Conservation (phyloP, 805 yeast genomes). For the Zygotorulaspora florentina region DNA sequence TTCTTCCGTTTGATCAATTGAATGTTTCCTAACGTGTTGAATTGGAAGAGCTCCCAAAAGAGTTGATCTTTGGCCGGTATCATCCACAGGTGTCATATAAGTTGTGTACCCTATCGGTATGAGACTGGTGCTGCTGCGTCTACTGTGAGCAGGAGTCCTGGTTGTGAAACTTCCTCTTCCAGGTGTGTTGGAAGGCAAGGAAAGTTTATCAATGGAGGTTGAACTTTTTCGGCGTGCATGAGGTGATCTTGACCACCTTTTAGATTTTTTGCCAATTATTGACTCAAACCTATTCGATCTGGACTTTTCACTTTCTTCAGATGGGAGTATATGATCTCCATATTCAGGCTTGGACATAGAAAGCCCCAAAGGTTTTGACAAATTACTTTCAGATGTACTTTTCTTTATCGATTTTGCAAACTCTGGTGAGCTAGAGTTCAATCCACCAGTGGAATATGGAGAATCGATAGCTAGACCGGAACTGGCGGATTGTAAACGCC, state of each 20-base stretch:
- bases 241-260: conserved; percentile 24
- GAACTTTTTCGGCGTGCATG: conserved; percentile 11
- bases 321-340: conserved; percentile 9
- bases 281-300: conserved; percentile 23
- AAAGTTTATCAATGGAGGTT: conserved; percentile 10
- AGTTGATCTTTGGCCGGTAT: conserved; percentile 7
- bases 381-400: conserved; percentile 6
- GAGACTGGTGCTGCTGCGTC: conserved; percentile 9
- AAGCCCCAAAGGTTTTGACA: conserved; percentile 6
- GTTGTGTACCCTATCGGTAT: conserved; percentile 1
- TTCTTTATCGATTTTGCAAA: conserved; percentile 1
- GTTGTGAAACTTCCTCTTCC: conserved; percentile 2
- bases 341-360: conserved; percentile 11
- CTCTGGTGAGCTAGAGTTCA: conserved; percentile 9
- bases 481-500: conserved; percentile 8
- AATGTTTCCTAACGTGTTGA: conserved; percentile 6
- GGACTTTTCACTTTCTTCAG: conserved; percentile 11
- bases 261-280: conserved; percentile 20
- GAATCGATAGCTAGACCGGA: conserved; percentile 3
- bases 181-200: conserved; percentile 3
- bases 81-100: conserved; percentile 17
- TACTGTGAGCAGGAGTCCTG: conserved; percentile 10
- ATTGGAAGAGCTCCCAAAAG: conserved; percentile 17
- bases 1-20: conserved; percentile 9
- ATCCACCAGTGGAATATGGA: conserved; percentile 2